These are phyloP conservation scores for Mrakia hoshinonis DNA, from an alignment of 768 basidiomycete genomes.

Conservation along the genomic window DNA sequence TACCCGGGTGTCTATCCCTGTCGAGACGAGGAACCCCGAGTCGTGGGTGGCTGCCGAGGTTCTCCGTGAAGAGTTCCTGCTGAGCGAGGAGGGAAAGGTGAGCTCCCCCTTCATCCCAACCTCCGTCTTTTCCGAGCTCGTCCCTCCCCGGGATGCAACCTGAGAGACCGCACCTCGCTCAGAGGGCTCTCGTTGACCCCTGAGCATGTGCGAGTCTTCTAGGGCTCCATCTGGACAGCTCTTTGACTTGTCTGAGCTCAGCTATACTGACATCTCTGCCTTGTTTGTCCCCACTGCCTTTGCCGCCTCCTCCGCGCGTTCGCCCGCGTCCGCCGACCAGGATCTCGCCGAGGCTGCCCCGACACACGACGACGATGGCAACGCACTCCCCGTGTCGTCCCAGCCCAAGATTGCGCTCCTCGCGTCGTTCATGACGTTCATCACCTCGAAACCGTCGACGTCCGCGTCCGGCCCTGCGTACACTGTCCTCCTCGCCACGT, in stretches of 20 bases:
- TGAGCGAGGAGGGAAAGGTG: constrained; percentile 37
- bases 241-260: background rate
- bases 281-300: background rate
- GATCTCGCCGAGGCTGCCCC: constrained; percentile 43
- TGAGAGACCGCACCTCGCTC: too few species aligned
- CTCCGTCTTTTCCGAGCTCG: background rate
- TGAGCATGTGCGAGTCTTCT: too few species aligned
- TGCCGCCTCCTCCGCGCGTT: background rate
- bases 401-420: constrained; percentile 69
- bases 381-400: constrained; percentile 41
- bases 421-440: constrained; percentile 72
- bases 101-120: background rate
- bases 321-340: constrained; percentile 31
- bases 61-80: constrained; percentile 75
- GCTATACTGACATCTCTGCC: background rate
- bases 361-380: constrained; percentile 47
- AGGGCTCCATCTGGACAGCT: too few species aligned
- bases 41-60: constrained; percentile 91
- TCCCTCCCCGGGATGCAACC: too few species aligned
- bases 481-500: constrained; percentile 59
- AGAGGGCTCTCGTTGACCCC: too few species aligned
- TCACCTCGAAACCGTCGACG: constrained; percentile 52
- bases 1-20: constrained; percentile 63
- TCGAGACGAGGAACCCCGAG: constrained; percentile 60
- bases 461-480: constrained; percentile 45